These are phyloP conservation scores for Diospyros kaki DNA, from an alignment of 148 eudicot species.

Conservation along the genomic window DNA sequence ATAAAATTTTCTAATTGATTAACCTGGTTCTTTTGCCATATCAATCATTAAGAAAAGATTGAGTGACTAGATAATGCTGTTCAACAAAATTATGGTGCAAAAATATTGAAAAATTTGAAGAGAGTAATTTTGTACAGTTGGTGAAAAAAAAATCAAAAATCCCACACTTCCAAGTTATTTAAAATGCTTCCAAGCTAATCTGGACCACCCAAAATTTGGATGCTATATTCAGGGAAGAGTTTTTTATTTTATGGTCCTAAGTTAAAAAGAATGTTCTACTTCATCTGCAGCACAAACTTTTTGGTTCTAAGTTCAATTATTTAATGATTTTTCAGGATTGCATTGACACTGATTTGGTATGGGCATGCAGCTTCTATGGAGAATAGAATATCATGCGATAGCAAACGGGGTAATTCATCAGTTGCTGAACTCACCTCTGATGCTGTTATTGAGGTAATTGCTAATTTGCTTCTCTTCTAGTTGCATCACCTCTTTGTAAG, in stretches of 20 bases:
- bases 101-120: neutral
- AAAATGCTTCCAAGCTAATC: neutral
- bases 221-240: neutral
- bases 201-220: neutral
- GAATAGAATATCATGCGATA: slow-evolving; percentile 59
- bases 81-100: neutral
- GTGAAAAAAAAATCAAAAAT: neutral
- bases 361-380: slow-evolving; percentile 96
- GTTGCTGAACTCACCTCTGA: slow-evolving; percentile 67
- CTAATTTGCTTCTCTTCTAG: slow-evolving; percentile 7
- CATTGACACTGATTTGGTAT: slow-evolving; percentile 77
- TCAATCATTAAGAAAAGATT: neutral
- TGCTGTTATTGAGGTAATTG: slow-evolving; percentile 62
- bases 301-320: slow-evolving; percentile 48
- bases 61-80: neutral
- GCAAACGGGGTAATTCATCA: slow-evolving; percentile 26
- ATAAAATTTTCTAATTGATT: neutral
- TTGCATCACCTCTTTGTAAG: neutral
- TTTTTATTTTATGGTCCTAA: neutral
- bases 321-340: slow-evolving; percentile 64
- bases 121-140: neutral
- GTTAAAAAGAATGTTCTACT: neutral
- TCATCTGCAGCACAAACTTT: neutral
- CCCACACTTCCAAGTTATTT: neutral
- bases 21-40: too few species aligned